Evolutionary conservation across 1,139 yeast species (phyloP).

Genomic region (Yamadazyma triangularis): DNA sequence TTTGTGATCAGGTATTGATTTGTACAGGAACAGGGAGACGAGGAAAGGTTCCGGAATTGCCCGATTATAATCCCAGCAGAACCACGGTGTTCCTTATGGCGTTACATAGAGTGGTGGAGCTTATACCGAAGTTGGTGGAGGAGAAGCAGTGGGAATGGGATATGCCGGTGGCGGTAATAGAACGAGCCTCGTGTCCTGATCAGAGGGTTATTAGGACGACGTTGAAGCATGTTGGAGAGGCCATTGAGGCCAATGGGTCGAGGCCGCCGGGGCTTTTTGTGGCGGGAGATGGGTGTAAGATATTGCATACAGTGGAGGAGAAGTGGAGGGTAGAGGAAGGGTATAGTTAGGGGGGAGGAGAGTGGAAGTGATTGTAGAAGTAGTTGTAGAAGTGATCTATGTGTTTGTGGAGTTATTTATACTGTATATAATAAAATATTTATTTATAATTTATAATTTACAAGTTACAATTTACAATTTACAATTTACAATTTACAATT

Average conservation of each 20-base stretch:
- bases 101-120: conserved; percentile 70
- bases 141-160: conserved; percentile 66
- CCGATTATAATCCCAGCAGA: conserved; percentile 65
- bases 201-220: conserved; percentile 81
- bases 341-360: conserved; percentile 8
- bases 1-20: conserved; percentile 86
- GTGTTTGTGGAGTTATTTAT: too few species aligned
- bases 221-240: conserved; percentile 60
- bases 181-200: conserved; percentile 91
- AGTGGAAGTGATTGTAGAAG: too few species aligned
- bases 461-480: too few species aligned
- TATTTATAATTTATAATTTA: too few species aligned
- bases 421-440: too few species aligned
- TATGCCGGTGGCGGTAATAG: conserved; percentile 81
- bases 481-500: too few species aligned
- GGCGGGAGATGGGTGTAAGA: conserved; percentile 76
- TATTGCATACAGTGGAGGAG: conserved; percentile 31
- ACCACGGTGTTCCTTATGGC: conserved; percentile 93
- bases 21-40: conserved; percentile 95
- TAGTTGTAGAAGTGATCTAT: too few species aligned
- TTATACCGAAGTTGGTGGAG: conserved; percentile 53
- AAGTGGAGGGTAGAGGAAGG: conserved; percentile 65
- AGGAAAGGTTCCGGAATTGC: conserved; percentile 76
- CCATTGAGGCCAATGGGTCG: conserved; percentile 74
- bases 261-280: conserved; percentile 92